Evolutionary conservation across 352 stramenopile genomes (phyloP).

Genomic region (Globisporangium middletonii): DNA sequence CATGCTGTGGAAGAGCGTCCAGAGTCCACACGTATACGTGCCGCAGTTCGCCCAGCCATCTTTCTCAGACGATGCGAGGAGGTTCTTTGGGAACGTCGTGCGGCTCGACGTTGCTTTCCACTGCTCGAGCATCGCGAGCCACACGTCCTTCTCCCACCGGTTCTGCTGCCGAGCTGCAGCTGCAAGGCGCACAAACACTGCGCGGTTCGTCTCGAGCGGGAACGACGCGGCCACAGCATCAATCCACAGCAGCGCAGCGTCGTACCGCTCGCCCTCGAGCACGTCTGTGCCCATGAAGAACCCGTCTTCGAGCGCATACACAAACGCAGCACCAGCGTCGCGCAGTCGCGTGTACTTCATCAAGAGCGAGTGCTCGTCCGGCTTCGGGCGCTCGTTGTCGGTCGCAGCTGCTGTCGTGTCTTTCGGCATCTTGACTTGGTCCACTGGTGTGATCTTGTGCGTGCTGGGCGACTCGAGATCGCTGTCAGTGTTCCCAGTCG

Average conservation of each 20-base stretch:
- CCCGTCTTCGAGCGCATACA: constrained; percentile 69
- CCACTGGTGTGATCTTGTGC: background rate
- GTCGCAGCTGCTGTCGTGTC: background rate
- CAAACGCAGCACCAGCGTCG: constrained; percentile 52
- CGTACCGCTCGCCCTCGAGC: constrained; percentile 62
- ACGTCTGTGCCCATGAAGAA: constrained; percentile 61
- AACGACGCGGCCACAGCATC: constrained; percentile 51
- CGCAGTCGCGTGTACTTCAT: constrained; percentile 64
- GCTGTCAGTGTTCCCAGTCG: constrained; percentile 6
- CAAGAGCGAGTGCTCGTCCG: constrained; percentile 37
- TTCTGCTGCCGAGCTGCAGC: constrained; percentile 30
- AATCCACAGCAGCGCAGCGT: constrained; percentile 57
- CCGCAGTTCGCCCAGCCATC: constrained; percentile 41
- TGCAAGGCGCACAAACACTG: constrained; percentile 30
- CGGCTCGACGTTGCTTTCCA: constrained; percentile 41
- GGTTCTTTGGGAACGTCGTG: constrained; percentile 48
- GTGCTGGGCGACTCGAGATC: background rate
- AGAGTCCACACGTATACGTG: constrained; percentile 77
- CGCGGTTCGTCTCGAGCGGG: constrained; percentile 56
- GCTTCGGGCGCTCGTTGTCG: constrained; percentile 8
- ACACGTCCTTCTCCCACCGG: constrained; percentile 48
- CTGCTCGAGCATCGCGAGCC: constrained; percentile 48
- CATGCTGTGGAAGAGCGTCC: constrained; percentile 78
- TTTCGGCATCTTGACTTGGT: background rate
- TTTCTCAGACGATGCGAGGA: constrained; percentile 51